Evolutionary conservation across 192 early-diverging fungal genomes (phyloP), one percentile per base, ranked within the genome.

Genomic region (Backusella parvicylindrica): DNA sequence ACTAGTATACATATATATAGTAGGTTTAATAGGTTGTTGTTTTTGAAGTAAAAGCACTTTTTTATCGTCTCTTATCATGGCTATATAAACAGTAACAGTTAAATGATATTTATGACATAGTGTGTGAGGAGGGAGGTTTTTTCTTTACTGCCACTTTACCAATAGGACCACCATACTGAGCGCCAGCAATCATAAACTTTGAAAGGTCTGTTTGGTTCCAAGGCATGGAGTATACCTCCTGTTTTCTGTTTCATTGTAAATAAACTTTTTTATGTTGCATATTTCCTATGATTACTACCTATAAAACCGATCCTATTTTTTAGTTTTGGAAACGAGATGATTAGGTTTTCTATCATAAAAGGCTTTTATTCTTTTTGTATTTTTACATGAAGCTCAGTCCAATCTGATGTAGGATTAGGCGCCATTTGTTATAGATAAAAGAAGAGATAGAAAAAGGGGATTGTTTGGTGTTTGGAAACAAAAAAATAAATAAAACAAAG

Each of bases 131-230:
- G n/a, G n/a, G n/a, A n/a, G n/a, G 3, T 1, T n/a, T 23, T 35
- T 28, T 35, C 12, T 32, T 0, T 35, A 4, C 21, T 49, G 31
- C 5, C 21, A 9, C 5, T 47, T 13, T 64, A 95, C 95, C 94
- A 31, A 96, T 91, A 6, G 98, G 98, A 9, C 98, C 98, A 32
- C 95, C 98, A 86, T 92, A 96, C 4, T 94, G 92, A 26, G 96
- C 93, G 2, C 88, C 93, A 0, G 96, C 93, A 16, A 96, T 88
- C 68, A 93, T 85, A 78, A 87, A 94, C 71, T 94, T 94, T 11
- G 89, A 89, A 32, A 99, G 82, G 78, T 98, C 94, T 6, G 96
- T 83, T n/a, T 91, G 90, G 32, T 91, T 91, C 98, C 97, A 98
- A 64, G 89, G 79, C 91, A 98, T 89, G 18, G 91, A 77, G 77